Percentiles rank a stretch among this genome's conserved stretches.
Evolutionary conservation across 2,329 filamentous ascomycete genomes (phyloP).

Genomic region (Sarocladiaceae sp.): DNA sequence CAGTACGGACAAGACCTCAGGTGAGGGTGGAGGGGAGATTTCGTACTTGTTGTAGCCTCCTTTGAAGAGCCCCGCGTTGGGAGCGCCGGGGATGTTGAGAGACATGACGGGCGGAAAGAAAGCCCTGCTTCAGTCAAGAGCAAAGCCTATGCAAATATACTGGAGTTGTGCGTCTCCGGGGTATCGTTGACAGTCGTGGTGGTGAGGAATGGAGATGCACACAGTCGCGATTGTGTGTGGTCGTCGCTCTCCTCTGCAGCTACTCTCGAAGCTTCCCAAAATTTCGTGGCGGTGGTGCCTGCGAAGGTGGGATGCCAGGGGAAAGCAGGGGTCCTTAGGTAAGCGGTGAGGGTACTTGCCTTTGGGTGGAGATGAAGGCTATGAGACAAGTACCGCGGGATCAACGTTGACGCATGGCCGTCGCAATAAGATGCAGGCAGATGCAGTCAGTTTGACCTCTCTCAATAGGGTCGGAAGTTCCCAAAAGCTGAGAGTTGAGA

Average conservation of each 20-base stretch:
- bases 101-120: slow-evolving; percentile 60
- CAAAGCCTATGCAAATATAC: neutral
- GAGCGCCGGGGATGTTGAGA: slow-evolving; percentile 90
- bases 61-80: slow-evolving; percentile 93
- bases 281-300: slow-evolving; percentile 10
- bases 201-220: neutral
- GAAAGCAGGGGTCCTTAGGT: slow-evolving; percentile 8
- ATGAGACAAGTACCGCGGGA: neutral
- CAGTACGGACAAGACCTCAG: slow-evolving; percentile 10
- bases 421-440: neutral
- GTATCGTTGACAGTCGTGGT: neutral
- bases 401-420: slow-evolving; percentile 10
- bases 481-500: neutral
- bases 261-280: slow-evolving; percentile 10
- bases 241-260: neutral
- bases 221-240: neutral
- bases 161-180: neutral
- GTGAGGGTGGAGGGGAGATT: slow-evolving; percentile 20
- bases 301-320: slow-evolving; percentile 4
- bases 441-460: neutral
- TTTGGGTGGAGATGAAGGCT: neutral
- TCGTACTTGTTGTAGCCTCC: slow-evolving; percentile 90
- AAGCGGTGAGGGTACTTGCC: neutral
- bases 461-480: neutral
- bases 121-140: slow-evolving; percentile 10